phyloP scores from a whole-genome alignment of 495 filamentous ascomycete species.

The Paragyromitra xinjiangensis region DNA sequence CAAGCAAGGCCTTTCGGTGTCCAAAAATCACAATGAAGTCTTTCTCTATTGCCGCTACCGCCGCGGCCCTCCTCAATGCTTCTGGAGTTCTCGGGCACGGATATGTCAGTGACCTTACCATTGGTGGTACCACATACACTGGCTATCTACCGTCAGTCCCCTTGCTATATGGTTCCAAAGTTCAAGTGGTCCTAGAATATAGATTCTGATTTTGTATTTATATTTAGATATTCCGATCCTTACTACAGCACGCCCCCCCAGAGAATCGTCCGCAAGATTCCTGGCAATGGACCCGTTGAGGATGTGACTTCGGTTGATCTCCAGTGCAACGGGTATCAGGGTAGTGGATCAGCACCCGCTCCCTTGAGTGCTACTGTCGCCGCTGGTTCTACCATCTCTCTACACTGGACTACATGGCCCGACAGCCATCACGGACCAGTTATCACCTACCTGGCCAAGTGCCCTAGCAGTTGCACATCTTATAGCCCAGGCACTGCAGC shows the following conservation, averaged over 20 bases:
- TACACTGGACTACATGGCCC: constrained; percentile 67
- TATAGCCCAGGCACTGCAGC: constrained; percentile 65
- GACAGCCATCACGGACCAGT: constrained; percentile 68
- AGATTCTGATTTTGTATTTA: constrained; percentile 35
- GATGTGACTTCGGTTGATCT: constrained; percentile 62
- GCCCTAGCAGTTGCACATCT: constrained; percentile 68
- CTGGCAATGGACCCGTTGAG: constrained; percentile 65
- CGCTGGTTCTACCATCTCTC: constrained; percentile 66
- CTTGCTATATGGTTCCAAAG: constrained; percentile 50
- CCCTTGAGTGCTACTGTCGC: constrained; percentile 64
- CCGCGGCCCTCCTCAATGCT: constrained; percentile 49
- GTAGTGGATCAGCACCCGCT: constrained; percentile 64
- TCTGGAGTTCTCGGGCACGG: constrained; percentile 70
- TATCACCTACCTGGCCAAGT: constrained; percentile 73
- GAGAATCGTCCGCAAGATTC: constrained; percentile 62
- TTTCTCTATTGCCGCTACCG: constrained; percentile 23
- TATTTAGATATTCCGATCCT: constrained; percentile 63
- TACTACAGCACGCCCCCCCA: constrained; percentile 61
- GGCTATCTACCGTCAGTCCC: constrained; percentile 52
- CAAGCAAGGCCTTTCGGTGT: neutral
- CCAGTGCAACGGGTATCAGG: constrained; percentile 62
- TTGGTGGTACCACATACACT: constrained; percentile 60
- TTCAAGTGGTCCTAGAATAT: neutral
- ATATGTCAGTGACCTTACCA: constrained; percentile 65
- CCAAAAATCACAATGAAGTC: constrained; percentile 33